Conservation (phyloP, 208 protist species). For the Trypanosomatidae sp. region DNA sequence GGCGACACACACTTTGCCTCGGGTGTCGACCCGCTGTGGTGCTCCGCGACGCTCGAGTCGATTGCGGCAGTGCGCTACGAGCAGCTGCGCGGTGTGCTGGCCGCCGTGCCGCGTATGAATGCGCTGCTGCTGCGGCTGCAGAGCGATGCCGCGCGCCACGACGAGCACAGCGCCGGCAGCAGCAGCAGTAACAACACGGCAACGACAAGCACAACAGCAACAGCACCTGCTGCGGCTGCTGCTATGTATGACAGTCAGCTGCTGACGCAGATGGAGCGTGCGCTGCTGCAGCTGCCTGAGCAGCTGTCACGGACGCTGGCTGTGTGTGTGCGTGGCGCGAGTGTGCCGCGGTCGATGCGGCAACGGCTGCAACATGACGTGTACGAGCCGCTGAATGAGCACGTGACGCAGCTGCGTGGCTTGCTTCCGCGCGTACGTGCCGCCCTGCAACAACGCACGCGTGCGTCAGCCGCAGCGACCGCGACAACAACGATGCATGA, state of each 20-base stretch:
- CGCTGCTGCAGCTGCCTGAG: too few relatives aligned
- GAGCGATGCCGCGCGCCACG: conserved; percentile 29
- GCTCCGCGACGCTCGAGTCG: conserved; percentile 58
- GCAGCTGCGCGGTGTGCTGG: conserved; percentile 20
- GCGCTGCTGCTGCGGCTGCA: conserved; percentile 35
- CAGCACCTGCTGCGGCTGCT: too few relatives aligned
- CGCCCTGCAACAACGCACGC: conserved; percentile 5
- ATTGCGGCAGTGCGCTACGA: conserved; percentile 69
- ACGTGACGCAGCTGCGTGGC: conserved; percentile 10
- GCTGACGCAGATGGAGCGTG: too few relatives aligned
- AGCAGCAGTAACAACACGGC: too few relatives aligned
- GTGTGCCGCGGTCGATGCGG: conserved; percentile 40
- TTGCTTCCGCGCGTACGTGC: conserved; percentile 12
- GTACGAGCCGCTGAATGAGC: conserved; percentile 13
- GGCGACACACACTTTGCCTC: conserved; percentile 45
- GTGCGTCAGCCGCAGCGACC: background rate
- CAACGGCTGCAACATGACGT: conserved; percentile 22
- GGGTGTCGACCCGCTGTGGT: conserved; percentile 46
- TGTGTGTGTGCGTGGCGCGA: background rate
- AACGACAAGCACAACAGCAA: too few relatives aligned
- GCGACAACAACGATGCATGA: background rate
- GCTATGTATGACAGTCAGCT: too few relatives aligned
- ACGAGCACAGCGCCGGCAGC: too few relatives aligned
- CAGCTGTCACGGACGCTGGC: too few relatives aligned
- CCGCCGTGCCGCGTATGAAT: conserved; percentile 6